A percentile compares a stretch with the other conserved stretches of the same genome.
These are phyloP conservation scores for Monosporozyma aquatica DNA, from an alignment of 805 yeast genomes.

Conservation along the genomic window DNA sequence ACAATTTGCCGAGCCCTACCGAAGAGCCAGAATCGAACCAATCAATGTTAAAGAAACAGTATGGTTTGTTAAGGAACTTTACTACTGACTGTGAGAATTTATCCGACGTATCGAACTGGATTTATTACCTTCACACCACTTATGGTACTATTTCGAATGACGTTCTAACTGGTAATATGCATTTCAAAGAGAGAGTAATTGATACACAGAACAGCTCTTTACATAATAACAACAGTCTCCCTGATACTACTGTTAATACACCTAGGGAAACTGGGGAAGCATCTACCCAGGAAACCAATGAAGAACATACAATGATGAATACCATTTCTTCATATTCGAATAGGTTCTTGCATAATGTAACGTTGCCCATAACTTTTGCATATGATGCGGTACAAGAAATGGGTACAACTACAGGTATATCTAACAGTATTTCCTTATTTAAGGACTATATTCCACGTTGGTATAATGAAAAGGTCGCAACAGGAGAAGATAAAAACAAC, in stretches of 20 bases:
- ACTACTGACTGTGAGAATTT: slow-evolving; percentile 16
- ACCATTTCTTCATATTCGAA: slow-evolving; percentile 6
- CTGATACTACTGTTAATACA: neutral
- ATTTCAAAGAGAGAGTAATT: slow-evolving; percentile 15
- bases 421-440: slow-evolving; percentile 24
- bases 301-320: neutral
- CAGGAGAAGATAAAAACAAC: neutral
- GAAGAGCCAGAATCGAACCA: slow-evolving; percentile 6
- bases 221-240: slow-evolving; percentile 3
- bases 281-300: neutral
- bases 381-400: slow-evolving; percentile 31
- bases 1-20: slow-evolving; percentile 22
- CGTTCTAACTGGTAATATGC: slow-evolving; percentile 22
- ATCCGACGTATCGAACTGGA: slow-evolving; percentile 27
- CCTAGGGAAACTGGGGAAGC: neutral
- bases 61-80: slow-evolving; percentile 26
- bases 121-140: slow-evolving; percentile 23
- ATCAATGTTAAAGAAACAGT: slow-evolving; percentile 10
- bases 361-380: slow-evolving; percentile 28
- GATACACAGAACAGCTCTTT: slow-evolving; percentile 1
- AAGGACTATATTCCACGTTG: slow-evolving; percentile 24
- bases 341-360: slow-evolving; percentile 23
- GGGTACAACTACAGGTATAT: slow-evolving; percentile 27
- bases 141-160: slow-evolving; percentile 24
- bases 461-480: slow-evolving; percentile 4